These are phyloP conservation scores for Ammopiptanthus mongolicus DNA, from an alignment of 306 rosid species.

Conservation along the genomic window DNA sequence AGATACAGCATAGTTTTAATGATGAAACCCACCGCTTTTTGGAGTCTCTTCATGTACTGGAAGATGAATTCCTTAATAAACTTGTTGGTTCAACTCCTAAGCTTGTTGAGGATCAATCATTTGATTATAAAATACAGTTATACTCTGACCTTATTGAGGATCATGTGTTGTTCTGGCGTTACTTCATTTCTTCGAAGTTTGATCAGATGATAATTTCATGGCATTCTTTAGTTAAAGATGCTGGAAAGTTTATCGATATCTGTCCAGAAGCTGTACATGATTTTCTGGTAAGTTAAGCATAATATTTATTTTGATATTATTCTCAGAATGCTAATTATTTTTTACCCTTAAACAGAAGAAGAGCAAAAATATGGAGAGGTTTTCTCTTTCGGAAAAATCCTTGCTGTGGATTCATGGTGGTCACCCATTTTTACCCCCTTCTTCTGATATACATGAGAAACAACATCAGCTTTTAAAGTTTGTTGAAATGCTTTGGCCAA, in stretches of 20 bases:
- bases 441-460: conserved; percentile 50
- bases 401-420: conserved; percentile 90
- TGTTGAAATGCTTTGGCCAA: conserved; percentile 64
- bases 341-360: conserved; percentile 35
- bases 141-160: conserved; percentile 56
- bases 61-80: conserved; percentile 53
- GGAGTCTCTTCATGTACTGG: conserved; percentile 51
- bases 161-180: conserved; percentile 60
- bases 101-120: conserved; percentile 54
- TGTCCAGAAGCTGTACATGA: conserved; percentile 48
- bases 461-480: conserved; percentile 47
- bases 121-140: conserved; percentile 38
- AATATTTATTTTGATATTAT: neutral
- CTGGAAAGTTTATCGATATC: conserved; percentile 39
- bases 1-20: conserved; percentile 28
- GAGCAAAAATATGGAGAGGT: conserved; percentile 37
- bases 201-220: conserved; percentile 54
- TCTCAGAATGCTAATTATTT: conserved; percentile 7
- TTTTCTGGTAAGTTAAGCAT: conserved; percentile 53
- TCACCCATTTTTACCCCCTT: conserved; percentile 68
- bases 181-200: conserved; percentile 36
- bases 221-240: conserved; percentile 60
- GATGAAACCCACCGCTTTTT: conserved; percentile 32
- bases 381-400: conserved; percentile 50
- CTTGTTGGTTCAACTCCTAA: conserved; percentile 39